These are phyloP conservation scores for Choanephora cucurbitarum DNA, from an alignment of 371 early-diverging fungal genomes.

Conservation along the genomic window DNA sequence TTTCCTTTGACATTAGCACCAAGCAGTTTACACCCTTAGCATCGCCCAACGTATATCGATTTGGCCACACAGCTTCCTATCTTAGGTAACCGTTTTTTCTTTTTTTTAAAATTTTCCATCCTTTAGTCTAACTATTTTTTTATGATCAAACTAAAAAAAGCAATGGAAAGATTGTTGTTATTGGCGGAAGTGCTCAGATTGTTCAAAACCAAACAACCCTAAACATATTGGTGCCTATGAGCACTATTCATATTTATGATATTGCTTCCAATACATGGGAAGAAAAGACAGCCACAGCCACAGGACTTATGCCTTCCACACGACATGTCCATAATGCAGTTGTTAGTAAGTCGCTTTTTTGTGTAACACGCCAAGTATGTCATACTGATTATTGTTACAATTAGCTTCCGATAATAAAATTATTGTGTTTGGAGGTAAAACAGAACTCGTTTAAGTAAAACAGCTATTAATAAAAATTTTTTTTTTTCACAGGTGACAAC, in stretches of 20 bases:
- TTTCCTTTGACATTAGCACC: slow-evolving; percentile 21
- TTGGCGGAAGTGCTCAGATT: slow-evolving; percentile 37
- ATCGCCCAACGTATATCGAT: slow-evolving; percentile 18
- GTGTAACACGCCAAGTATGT: slow-evolving; percentile 1
- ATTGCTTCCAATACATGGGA: slow-evolving; percentile 30
- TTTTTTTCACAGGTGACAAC: slow-evolving; percentile 33
- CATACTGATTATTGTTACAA: slow-evolving; percentile 5
- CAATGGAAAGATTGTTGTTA: slow-evolving; percentile 40
- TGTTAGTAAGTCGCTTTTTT: slow-evolving; percentile 37
- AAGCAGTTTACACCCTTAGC: slow-evolving; percentile 18
- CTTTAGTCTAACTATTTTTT: slow-evolving; percentile 3
- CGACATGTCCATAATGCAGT: slow-evolving; percentile 39
- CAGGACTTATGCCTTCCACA: slow-evolving; percentile 21
- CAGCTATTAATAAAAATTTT: not conserved
- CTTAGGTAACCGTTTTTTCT: too few species aligned
- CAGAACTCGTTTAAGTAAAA: not conserved
- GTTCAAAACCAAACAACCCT: not conserved
- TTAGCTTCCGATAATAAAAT: slow-evolving; percentile 40
- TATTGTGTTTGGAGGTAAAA: slow-evolving; percentile 47
- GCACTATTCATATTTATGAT: slow-evolving; percentile 30
- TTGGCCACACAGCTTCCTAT: slow-evolving; percentile 38
- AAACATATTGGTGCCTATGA: slow-evolving; percentile 19
- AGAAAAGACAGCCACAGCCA: slow-evolving; percentile 5
- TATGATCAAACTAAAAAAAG: slow-evolving; percentile 16
- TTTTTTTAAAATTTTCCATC: not conserved